A percentile compares a stretch with the other conserved stretches of the same genome.
phyloP scores from a whole-genome alignment of 352 stramenopile genomes.

The Phytopythium delawarense region DNA sequence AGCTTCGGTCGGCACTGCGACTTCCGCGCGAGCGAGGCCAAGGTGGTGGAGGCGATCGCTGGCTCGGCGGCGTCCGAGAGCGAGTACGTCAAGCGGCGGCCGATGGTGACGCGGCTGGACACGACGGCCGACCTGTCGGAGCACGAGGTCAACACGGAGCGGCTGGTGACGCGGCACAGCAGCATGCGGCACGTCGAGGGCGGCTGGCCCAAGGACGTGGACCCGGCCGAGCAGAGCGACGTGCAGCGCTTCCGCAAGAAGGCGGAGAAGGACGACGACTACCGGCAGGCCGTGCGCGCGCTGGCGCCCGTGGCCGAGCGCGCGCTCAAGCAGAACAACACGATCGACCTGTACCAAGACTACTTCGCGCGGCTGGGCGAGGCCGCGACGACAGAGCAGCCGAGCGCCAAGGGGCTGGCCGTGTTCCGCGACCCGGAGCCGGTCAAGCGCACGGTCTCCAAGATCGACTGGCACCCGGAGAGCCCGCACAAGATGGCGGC shows the following conservation, averaged over 20 bases:
- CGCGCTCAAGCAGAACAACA: conserved; percentile 97
- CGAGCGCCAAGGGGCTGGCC: conserved; percentile 94
- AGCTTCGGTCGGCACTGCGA: conserved; percentile 93
- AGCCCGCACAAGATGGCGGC: conserved; percentile 94
- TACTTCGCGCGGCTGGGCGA: conserved; percentile 93
- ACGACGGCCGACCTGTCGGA: conserved; percentile 90
- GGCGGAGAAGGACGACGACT: conserved; percentile 97
- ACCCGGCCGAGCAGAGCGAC: conserved; percentile 95
- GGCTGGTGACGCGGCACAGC: conserved; percentile 90
- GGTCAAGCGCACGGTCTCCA: conserved; percentile 92
- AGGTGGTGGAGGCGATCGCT: conserved; percentile 89
- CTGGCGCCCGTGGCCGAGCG: conserved; percentile 91
- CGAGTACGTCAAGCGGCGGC: conserved; percentile 88
- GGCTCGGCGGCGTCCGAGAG: conserved; percentile 79
- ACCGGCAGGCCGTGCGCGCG: conserved; percentile 92
- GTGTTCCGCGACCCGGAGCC: conserved; percentile 95
- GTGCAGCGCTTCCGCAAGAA: conserved; percentile 96
- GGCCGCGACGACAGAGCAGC: conserved; percentile 91
- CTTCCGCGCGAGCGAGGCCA: conserved; percentile 88
- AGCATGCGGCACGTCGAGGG: conserved; percentile 95
- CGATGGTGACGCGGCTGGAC: conserved; percentile 84
- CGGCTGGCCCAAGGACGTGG: conserved; percentile 97
- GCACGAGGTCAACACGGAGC: conserved; percentile 93
- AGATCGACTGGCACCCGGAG: conserved; percentile 97
- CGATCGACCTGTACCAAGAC: conserved; percentile 97